Evolutionary conservation across 345 rosid genomes (phyloP), one percentile per base, ranked within the genome.

Genomic region (Boechera divaricarpa): DNA sequence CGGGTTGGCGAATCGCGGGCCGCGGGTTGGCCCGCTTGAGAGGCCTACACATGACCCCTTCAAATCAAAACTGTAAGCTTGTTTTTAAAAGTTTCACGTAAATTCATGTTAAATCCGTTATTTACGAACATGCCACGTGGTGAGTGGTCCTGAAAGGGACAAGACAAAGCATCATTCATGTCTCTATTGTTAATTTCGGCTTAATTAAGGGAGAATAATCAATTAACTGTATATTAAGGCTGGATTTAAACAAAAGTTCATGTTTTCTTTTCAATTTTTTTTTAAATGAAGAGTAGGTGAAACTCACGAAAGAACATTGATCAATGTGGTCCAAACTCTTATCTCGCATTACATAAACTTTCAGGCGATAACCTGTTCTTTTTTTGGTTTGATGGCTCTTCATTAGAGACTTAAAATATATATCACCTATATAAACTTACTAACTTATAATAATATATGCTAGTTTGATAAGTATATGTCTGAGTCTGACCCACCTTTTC

Each of bases 91-190:
- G 0, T 13, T 29, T 72, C 41, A 72, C 77, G 81, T 78, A 58
- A 73, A 57, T 78, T 51, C 73, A 78, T 72, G 81, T 65, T 65
- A 51, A 72, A 78, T 72, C 73, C 77, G 77, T 78, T 64, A 57
- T 57, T 64, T 48, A 77, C 81, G 76, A 16, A 16, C 16, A 0
- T 16, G 16, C 16, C 64, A 63, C 81, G 57, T 66, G 42, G 56
- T 57, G 70, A 60, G 82, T 78, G 82, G 78, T 79, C 82, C 78
- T 73, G 75, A 73, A 54, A 79, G 78, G 61, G 82, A 79, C 75
- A 41, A 67, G 82, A 79, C 75, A 41, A 67, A 79, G 75, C 82
- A 61, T 77, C 78, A 54, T 68, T 79, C 74, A 78, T 78, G 77
- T 58, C 73, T 66, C 63, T 41, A 61, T 78, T 73, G 68, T 63